Evolutionary conservation across 345 rosid species (phyloP).

Genomic region (Hibiscus mutabilis): DNA sequence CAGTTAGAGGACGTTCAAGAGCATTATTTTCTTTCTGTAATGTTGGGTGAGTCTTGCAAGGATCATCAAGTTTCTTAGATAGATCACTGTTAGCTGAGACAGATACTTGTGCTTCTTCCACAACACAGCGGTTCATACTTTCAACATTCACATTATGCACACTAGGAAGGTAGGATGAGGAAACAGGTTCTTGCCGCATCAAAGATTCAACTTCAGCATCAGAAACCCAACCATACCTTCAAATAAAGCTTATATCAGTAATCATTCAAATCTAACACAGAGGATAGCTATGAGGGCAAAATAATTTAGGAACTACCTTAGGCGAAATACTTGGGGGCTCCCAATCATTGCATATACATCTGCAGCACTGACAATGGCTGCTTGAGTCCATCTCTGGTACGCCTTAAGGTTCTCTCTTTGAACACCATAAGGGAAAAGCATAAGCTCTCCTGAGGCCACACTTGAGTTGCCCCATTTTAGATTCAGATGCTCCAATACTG

Average conservation of each 20-base stretch:
- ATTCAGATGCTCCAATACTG: constrained; percentile 85
- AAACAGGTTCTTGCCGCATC: constrained; percentile 30
- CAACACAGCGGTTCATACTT: constrained; percentile 23
- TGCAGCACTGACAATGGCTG: constrained; percentile 60
- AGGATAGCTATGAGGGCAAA: constrained; percentile 5
- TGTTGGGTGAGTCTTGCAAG: constrained; percentile 23
- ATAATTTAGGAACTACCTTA: constrained; percentile 52
- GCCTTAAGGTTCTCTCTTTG: constrained; percentile 53
- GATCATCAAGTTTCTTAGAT: constrained; percentile 29
- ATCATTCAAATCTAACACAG: constrained; percentile 7
- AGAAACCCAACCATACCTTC: constrained; percentile 97
- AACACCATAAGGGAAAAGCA: constrained; percentile 71
- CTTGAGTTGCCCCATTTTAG: constrained; percentile 95
- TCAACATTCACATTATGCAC: constrained; percentile 33
- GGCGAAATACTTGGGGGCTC: constrained; percentile 74
- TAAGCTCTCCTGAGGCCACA: constrained; percentile 69
- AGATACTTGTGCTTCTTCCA: constrained; percentile 28
- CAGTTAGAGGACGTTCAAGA: constrained; percentile 12
- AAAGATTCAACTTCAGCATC: constrained; percentile 30
- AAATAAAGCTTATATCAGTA: constrained; percentile 21
- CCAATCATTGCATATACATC: constrained; percentile 74
- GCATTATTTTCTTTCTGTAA: constrained; percentile 27
- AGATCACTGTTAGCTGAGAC: constrained; percentile 30
- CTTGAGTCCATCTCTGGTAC: constrained; percentile 76
- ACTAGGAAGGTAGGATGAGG: constrained; percentile 28